Base-by-base conservation (phyloP, 2,329 filamentous ascomycete species). In the Aureobasidium sp. region DNA sequence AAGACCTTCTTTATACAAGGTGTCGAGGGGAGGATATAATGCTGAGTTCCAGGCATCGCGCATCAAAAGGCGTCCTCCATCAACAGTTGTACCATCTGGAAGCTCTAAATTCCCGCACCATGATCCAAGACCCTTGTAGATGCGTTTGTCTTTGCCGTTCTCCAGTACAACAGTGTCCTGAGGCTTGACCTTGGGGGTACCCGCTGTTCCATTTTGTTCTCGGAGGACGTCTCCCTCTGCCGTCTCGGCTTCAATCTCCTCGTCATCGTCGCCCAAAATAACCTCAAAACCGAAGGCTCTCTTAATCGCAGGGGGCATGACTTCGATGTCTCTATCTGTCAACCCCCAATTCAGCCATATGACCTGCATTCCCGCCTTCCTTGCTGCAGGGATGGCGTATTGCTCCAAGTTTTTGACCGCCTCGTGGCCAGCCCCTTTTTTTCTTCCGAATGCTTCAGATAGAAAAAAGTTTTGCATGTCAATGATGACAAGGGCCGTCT, bases 41-140 rank as follows among this genome's bases (percentile, higher is more conserved):
- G 72, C 77, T 29, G 81, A 76, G 70, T 86, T 86, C 84, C 84
- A 86, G 11, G 74, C 73, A n/a, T 77, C 79, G 1, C 78, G 73
- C 70, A 83, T 78, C 31, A 86, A 74, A 27, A 80, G 69, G 15
- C 76, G 70, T 1, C 82, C 80, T 22, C 72, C 72, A 44, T 72
- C 66, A n/a, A 75, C 65, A 12, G 69, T 63, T 34, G 67, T 71
- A 8, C 82, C 82, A 12, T 63, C 56, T 5, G 69, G 68, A 53
- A 72, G 67, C 9, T 62, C 59, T 3, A 74, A 63, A 1, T 45
- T 62, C 0, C 73, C 73, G 52, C 69, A 69, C 9, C 67, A 63
- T 25, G 65, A 67, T 4, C 73, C 73, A 4, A 75, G 51, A 8
- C 73, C 73, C 37, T 67, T 70, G 60, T 71, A 73, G 39, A 69